A percentile compares a stretch with the other conserved stretches of the same genome.
These are phyloP conservation scores for Alternaria gaisen DNA, from an alignment of 2,329 filamentous ascomycete species.

Conservation along the genomic window DNA sequence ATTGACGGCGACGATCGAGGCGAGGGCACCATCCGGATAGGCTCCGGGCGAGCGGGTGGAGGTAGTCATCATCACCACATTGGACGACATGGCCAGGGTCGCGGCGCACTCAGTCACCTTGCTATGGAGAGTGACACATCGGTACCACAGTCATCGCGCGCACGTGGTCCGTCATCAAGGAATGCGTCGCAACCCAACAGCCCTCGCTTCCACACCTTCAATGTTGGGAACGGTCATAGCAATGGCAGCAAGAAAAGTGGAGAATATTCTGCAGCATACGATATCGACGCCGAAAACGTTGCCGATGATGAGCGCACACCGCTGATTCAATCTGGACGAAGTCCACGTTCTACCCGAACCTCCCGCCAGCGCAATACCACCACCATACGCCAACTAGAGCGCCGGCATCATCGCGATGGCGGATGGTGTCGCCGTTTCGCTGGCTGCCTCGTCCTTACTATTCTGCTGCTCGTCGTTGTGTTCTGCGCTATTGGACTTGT, in stretches of 20 bases:
- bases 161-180: slow-evolving; percentile 66
- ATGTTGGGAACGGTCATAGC: slow-evolving; percentile 47
- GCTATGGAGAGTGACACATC: slow-evolving; percentile 64
- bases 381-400: slow-evolving; percentile 75
- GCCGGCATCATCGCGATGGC: slow-evolving; percentile 63
- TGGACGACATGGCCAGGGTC: slow-evolving; percentile 77
- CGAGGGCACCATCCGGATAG: slow-evolving; percentile 50
- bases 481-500: slow-evolving; percentile 89
- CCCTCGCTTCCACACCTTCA: slow-evolving; percentile 63
- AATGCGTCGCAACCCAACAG: slow-evolving; percentile 74
- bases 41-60: slow-evolving; percentile 58
- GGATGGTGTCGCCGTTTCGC: slow-evolving; percentile 77
- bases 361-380: slow-evolving; percentile 63
- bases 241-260: slow-evolving; percentile 63
- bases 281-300: slow-evolving; percentile 80
- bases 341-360: slow-evolving; percentile 57
- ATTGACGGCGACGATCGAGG: slow-evolving; percentile 57
- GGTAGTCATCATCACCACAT: slow-evolving; percentile 84
- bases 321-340: slow-evolving; percentile 72
- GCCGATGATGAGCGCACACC: slow-evolving; percentile 91
- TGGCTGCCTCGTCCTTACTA: slow-evolving; percentile 84
- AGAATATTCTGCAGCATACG: slow-evolving; percentile 73
- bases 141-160: slow-evolving; percentile 75
- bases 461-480: slow-evolving; percentile 82
- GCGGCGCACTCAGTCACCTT: slow-evolving; percentile 75